These are phyloP conservation scores for Dryadomyces quercivorus DNA, from an alignment of 2,329 filamentous ascomycete genomes.

Conservation along the genomic window DNA sequence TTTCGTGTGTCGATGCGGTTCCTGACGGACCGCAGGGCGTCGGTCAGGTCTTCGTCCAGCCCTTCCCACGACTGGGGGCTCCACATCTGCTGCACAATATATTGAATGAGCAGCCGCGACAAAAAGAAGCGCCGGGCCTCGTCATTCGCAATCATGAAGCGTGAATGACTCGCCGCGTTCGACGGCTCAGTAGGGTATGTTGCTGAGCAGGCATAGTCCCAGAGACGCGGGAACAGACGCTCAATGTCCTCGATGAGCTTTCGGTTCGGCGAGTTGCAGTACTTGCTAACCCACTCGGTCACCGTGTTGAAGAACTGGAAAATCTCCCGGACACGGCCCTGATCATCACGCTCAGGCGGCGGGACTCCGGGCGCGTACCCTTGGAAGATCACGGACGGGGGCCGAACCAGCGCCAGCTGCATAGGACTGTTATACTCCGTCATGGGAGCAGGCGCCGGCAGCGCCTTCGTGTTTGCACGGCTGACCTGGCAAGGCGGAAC, in stretches of 20 bases:
- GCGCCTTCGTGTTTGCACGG: too few species aligned
- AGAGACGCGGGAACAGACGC: slow-evolving; percentile 15
- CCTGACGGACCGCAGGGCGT: slow-evolving; percentile 14
- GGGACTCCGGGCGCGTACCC: slow-evolving; percentile 4
- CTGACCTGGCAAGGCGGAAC: too few species aligned
- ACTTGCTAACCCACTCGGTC: slow-evolving; percentile 10
- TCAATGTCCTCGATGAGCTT: slow-evolving; percentile 3
- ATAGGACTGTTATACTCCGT: background rate
- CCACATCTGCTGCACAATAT: slow-evolving; percentile 23
- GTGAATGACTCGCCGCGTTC: slow-evolving; percentile 19
- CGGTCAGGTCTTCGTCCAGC: slow-evolving; percentile 15
- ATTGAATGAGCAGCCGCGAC: slow-evolving; percentile 24
- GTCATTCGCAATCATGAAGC: slow-evolving; percentile 20
- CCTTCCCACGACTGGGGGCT: slow-evolving; percentile 20
- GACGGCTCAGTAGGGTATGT: slow-evolving; percentile 15
- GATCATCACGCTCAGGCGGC: background rate
- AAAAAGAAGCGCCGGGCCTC: slow-evolving; percentile 22
- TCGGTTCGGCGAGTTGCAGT: slow-evolving; percentile 6
- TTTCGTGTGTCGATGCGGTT: slow-evolving; percentile 9
- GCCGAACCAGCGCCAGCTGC: slow-evolving; percentile 1
- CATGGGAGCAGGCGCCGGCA: too few species aligned
- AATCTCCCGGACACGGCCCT: slow-evolving; percentile 6
- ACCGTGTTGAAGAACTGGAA: slow-evolving; percentile 12
- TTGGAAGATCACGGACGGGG: background rate
- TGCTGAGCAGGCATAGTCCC: slow-evolving; percentile 24